Base-by-base conservation (phyloP, 2,329 filamentous ascomycete genomes). In the Pseudogymnoascus sp. region DNA sequence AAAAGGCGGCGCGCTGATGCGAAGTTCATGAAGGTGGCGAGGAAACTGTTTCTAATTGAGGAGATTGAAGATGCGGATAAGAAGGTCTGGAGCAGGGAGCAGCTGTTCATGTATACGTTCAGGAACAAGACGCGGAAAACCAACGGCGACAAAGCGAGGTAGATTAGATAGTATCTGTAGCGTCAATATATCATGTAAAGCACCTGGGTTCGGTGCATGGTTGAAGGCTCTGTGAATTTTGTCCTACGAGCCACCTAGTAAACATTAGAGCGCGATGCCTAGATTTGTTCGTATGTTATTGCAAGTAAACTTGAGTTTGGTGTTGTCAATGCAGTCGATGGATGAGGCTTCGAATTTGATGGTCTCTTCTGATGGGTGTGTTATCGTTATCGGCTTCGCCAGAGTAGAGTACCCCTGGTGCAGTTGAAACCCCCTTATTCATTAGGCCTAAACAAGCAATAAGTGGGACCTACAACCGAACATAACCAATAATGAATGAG, bases 1-100 rank as follows among this genome's bases (percentile, higher is more conserved):
- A 92, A 90, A 75, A 81, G 94, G 66, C 83, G 94, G 69, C 82
- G 90, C 62, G 94, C 88, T 39, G 88, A 91, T 70, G 79, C 86
- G 75, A 82, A 87, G 61, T 90, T 90, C 69, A 79, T 91, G 70
- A 88, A 86, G 71, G 80, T 80, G 70, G 84, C 85, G 13, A 83
- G 77, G 69, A 90, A 86, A 73, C 73, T 76, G 34, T 91, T 91
- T 68, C 67, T 74, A 12, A 79, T 89, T 15, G 77, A 79, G 34
- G 83, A 87, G 67, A 71, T 88, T 35, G 74, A 75, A 45, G 85
- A 89, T 66, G 80, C 84, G 61, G 82, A 85, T 63, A 74, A 79
- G 26, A 74, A 78, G 1, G 72, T 77, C 2, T 86, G 84, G 68
- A 78, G 77, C 63, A 77, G 82, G 52, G 75, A 85, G 64, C 76